Evolutionary conservation across 1,284 basidiomycete species (phyloP), one percentile per base, ranked within the genome.

Genomic region (Takashimella tepidaria): DNA sequence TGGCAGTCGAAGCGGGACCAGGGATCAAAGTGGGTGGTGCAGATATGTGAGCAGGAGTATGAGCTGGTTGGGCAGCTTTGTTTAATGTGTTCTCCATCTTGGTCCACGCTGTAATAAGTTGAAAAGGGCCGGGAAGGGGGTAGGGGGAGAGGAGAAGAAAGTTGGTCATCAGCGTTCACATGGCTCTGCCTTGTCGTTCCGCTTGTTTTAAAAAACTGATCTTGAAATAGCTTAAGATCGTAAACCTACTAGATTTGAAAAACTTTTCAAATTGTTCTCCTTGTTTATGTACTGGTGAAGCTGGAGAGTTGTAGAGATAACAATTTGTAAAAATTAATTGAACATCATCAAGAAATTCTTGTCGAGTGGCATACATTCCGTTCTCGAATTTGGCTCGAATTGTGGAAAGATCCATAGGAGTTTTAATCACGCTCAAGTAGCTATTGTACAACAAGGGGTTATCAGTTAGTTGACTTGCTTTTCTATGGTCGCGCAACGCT

Each of bases 371-470:
- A 77, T 98, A 98, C 47, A 72, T 65, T 0, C 92, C 92, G 56
- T 82, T 84, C 64, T 91, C 86, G 22, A 98, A 78, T 74, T 96
- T 98, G 51, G 88, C 88, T 20, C 81, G 79, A 78, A 96, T 89
- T 0, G 92, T 93, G 47, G 85, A 85, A 12, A 98, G 79, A 71
- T 99, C 95, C 90, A 99, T 98, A 0, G 96, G 95, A 13, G 87
- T 80, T 71, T 89, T 88, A 75, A 99, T 88, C 54, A 95, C 77
- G 50, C 88, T 84, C 64, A 92, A 91, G 74, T 98, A 98, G 61
- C 89, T 92, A 59, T n/a, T n/a, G 27, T 2, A 27, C 11, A 22
- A 16, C 26, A 5, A 42, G n/a, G n/a, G n/a, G n/a, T n/a, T n/a
- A n/a, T n/a, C n/a, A n/a, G n/a, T n/a, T n/a, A n/a, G n/a, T n/a